Conservation (phyloP, 305 asterid species). For the Striga hermonthica region DNA sequence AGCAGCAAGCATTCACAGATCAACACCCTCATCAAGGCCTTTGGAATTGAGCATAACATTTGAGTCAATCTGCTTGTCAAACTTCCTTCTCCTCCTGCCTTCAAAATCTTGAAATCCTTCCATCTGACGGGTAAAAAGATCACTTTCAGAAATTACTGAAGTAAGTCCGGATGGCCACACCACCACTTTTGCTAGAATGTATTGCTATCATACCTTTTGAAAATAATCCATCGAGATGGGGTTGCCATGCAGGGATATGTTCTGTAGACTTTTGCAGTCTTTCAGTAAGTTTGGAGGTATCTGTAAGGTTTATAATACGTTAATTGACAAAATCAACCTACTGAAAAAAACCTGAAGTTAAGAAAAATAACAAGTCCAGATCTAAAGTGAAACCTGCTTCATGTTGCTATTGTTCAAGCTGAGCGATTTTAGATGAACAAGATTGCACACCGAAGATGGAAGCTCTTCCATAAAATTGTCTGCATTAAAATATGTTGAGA, state of each 20-base stretch:
- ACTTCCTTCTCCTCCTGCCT: conserved; percentile 79
- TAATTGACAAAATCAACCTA: conserved; percentile 14
- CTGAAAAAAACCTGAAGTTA: conserved; percentile 1
- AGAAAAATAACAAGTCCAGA: conserved; percentile 10
- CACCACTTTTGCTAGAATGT: not conserved
- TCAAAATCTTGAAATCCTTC: conserved; percentile 88
- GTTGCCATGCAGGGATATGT: conserved; percentile 79
- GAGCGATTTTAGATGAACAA: conserved; percentile 79
- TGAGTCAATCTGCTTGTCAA: conserved; percentile 91
- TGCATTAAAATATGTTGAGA: conserved; percentile 36
- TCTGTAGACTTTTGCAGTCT: conserved; percentile 85
- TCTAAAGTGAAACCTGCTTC: conserved; percentile 56
- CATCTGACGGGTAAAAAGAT: conserved; percentile 47
- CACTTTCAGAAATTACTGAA: conserved; percentile 1
- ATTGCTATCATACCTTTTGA: conserved; percentile 56
- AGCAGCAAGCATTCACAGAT: conserved; percentile 47
- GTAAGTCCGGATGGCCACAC: not conserved
- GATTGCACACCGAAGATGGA: conserved; percentile 83
- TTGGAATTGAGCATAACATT: conserved; percentile 90
- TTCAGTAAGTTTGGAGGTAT: conserved; percentile 70
- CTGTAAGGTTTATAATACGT: conserved; percentile 37
- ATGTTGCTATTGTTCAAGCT: conserved; percentile 72
- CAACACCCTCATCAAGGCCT: conserved; percentile 96
- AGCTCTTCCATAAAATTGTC: conserved; percentile 87
- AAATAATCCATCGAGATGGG: conserved; percentile 91